These are phyloP conservation scores for Boletus tomentosulus DNA, from an alignment of 768 basidiomycete species.

Conservation along the genomic window DNA sequence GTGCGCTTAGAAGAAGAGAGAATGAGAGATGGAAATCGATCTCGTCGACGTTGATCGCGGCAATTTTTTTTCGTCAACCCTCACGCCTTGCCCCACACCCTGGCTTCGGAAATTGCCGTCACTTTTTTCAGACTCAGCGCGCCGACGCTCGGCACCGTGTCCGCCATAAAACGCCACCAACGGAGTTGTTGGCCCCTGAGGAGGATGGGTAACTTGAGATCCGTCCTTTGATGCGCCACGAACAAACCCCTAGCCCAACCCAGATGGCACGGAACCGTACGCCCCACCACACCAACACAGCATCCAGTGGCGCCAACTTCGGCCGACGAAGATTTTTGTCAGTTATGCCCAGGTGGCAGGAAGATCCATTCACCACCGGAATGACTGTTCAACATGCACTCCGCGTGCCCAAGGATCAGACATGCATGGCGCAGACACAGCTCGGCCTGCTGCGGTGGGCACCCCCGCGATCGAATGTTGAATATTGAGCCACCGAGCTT, in stretches of 20 bases:
- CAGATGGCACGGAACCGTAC: background rate
- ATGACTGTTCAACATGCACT: background rate
- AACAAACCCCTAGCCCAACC: background rate
- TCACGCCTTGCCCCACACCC: background rate
- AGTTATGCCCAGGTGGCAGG: background rate
- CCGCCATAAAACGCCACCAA: background rate
- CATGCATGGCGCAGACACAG: background rate
- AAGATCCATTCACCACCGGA: background rate
- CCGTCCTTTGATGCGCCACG: background rate
- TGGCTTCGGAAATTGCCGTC: slow-evolving; percentile 18
- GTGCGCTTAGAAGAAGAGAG: slow-evolving; percentile 25
- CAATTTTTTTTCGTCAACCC: slow-evolving; percentile 16
- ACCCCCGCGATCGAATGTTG: background rate
- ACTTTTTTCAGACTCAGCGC: slow-evolving; percentile 17
- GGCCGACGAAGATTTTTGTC: background rate
- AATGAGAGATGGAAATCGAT: slow-evolving; percentile 4
- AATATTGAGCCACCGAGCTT: background rate
- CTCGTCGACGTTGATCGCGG: slow-evolving; percentile 6
- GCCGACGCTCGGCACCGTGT: slow-evolving; percentile 1
- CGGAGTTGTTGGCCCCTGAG: too few relatives aligned
- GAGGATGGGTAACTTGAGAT: background rate
- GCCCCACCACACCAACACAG: background rate
- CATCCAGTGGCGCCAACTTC: background rate
- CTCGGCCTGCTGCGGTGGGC: background rate
- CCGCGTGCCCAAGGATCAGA: background rate